Evolutionary conservation across 2,329 filamentous ascomycete species (phyloP).

Genomic region (Cladophialophora chaetospira): DNA sequence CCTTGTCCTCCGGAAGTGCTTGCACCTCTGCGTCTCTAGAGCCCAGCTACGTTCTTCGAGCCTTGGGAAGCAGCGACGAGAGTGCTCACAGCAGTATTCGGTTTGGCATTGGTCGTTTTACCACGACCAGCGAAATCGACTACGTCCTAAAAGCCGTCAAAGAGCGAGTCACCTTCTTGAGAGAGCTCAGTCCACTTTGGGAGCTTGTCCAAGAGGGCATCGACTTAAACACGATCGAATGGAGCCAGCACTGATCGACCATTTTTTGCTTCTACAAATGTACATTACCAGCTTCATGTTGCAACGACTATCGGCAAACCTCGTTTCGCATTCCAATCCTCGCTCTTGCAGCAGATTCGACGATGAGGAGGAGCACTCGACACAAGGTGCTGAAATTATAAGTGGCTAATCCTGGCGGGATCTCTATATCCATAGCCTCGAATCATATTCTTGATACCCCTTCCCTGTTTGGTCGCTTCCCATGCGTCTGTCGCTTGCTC

Average conservation of each 20-base stretch:
- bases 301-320: not conserved
- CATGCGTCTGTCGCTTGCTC: slow-evolving; percentile 40
- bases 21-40: slow-evolving; percentile 97
- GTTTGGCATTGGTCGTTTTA: slow-evolving; percentile 96
- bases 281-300: slow-evolving; percentile 13
- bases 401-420: slow-evolving; percentile 18
- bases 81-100: slow-evolving; percentile 97
- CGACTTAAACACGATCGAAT: slow-evolving; percentile 93
- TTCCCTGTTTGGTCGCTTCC: slow-evolving; percentile 35
- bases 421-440: slow-evolving; percentile 30
- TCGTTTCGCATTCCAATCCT: not conserved
- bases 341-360: not conserved
- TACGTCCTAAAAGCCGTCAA: slow-evolving; percentile 94
- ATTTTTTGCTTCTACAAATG: not conserved
- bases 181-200: slow-evolving; percentile 94
- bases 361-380: not conserved
- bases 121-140: slow-evolving; percentile 91
- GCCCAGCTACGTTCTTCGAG: slow-evolving; percentile 92
- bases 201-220: slow-evolving; percentile 97
- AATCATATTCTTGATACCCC: slow-evolving; percentile 35
- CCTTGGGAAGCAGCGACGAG: slow-evolving; percentile 93
- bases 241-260: slow-evolving; percentile 81
- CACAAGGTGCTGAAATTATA: slow-evolving; percentile 9
- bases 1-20: slow-evolving; percentile 91
- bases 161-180: slow-evolving; percentile 86